Evolutionary conservation across 495 filamentous ascomycete genomes (phyloP).

Genomic region (Aspergillus asperescens): DNA sequence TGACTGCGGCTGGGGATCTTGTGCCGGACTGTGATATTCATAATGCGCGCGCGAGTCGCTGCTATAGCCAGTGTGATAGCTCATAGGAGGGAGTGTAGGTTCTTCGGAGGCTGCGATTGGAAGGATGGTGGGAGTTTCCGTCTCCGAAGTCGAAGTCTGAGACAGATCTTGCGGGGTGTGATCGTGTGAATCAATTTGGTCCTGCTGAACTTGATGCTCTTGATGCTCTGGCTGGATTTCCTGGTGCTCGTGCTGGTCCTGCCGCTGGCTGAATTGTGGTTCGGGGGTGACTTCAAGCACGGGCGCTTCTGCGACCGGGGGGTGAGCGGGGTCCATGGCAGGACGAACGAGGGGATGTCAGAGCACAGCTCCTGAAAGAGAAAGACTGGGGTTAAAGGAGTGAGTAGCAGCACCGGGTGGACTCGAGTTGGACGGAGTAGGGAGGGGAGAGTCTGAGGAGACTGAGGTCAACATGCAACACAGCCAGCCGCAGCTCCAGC

Average conservation of each 20-base stretch:
- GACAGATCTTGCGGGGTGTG: constrained; percentile 23
- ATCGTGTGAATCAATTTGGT: neutral
- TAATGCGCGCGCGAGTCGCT: constrained; percentile 45
- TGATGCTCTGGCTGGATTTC: neutral
- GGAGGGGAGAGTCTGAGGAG: neutral
- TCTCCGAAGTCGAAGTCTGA: constrained; percentile 20
- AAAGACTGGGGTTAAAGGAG: neutral
- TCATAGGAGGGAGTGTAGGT: constrained; percentile 17
- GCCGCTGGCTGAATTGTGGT: too few species aligned
- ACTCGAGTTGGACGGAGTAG: constrained; percentile 10
- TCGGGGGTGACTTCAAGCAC: neutral
- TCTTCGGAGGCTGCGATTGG: constrained; percentile 37
- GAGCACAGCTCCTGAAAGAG: constrained; percentile 1
- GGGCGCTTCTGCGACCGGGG: neutral
- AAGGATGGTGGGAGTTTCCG: constrained; percentile 23
- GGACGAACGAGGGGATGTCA: neutral
- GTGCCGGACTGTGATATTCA: constrained; percentile 40
- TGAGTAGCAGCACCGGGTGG: neutral
- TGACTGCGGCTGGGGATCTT: constrained; percentile 35
- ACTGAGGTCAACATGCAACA: constrained; percentile 12
- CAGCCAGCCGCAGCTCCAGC: constrained; percentile 17
- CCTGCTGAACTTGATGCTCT: neutral
- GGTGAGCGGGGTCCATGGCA: constrained; percentile 1
- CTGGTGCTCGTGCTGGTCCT: neutral
- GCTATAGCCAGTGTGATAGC: constrained; percentile 36